These are phyloP conservation scores for Cryptococcus depauperatus DNA, from an alignment of 1,284 basidiomycete species.

Conservation along the genomic window DNA sequence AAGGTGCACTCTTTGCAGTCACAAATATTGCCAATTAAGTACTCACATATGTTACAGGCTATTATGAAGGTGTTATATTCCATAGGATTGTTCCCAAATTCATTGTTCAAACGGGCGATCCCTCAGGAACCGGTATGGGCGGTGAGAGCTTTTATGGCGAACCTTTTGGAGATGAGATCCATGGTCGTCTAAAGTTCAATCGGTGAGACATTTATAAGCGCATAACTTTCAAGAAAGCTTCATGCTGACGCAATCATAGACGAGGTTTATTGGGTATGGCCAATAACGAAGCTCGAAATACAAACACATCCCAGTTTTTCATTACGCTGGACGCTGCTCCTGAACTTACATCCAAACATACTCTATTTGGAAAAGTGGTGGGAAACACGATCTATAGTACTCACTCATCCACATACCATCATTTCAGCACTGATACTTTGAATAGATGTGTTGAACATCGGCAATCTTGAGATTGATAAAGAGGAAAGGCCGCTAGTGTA, in stretches of 20 bases:
- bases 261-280: constrained; percentile 92
- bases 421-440: constrained; percentile 4
- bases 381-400: constrained; percentile 74
- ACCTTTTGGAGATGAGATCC: constrained; percentile 87
- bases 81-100: constrained; percentile 77
- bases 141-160: constrained; percentile 90
- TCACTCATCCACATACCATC: constrained; percentile 16
- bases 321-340: constrained; percentile 83
- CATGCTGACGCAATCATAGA: constrained; percentile 44
- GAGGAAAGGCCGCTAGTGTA: constrained; percentile 80
- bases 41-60: too few species aligned
- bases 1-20: constrained; percentile 54
- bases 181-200: constrained; percentile 62
- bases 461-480: constrained; percentile 74
- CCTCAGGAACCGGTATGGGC: constrained; percentile 79
- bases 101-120: constrained; percentile 91
- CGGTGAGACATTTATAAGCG: constrained; percentile 28
- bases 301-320: constrained; percentile 84
- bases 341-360: constrained; percentile 80
- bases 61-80: constrained; percentile 91
- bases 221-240: not conserved
- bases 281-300: constrained; percentile 72
- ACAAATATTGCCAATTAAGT: not conserved
- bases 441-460: constrained; percentile 78
- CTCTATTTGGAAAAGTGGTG: constrained; percentile 60